Evolutionary conservation across 768 basidiomycete species (phyloP).

Genomic region (Russula griseocarnosa): DNA sequence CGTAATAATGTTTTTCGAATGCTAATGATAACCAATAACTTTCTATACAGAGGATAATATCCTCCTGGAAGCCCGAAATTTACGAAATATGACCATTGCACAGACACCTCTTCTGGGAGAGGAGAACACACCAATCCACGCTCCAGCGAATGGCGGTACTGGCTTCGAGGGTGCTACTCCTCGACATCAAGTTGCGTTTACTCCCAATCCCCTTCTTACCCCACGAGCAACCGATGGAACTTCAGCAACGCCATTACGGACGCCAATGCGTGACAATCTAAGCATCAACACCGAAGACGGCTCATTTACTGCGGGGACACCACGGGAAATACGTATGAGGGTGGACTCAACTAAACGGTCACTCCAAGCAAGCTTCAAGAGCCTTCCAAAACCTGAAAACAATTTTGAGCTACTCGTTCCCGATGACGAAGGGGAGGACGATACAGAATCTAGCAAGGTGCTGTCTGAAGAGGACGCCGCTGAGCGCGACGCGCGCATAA

Average conservation of each 20-base stretch:
- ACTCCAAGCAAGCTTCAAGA: slow-evolving; percentile 76
- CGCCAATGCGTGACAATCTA: slow-evolving; percentile 90
- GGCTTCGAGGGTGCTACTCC: slow-evolving; percentile 96
- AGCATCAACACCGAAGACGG: slow-evolving; percentile 77
- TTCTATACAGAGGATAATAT: slow-evolving; percentile 82
- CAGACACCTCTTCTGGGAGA: slow-evolving; percentile 96
- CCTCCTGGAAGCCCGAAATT: slow-evolving; percentile 89
- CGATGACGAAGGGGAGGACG: slow-evolving; percentile 70
- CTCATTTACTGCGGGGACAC: slow-evolving; percentile 58
- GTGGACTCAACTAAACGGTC: slow-evolving; percentile 64
- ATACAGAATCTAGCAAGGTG: slow-evolving; percentile 35
- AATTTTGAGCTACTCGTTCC: slow-evolving; percentile 94
- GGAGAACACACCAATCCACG: slow-evolving; percentile 93
- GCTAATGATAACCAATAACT: slow-evolving; percentile 15
- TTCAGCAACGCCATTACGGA: slow-evolving; percentile 79
- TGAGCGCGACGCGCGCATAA: slow-evolving; percentile 77
- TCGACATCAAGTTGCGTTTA: slow-evolving; percentile 83
- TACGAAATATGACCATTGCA: slow-evolving; percentile 86
- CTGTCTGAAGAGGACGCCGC: slow-evolving; percentile 83
- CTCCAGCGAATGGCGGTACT: slow-evolving; percentile 67
- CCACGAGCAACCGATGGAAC: slow-evolving; percentile 46
- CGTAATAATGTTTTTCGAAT: background rate
- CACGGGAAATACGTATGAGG: slow-evolving; percentile 67
- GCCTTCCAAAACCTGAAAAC: slow-evolving; percentile 88
- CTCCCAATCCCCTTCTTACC: slow-evolving; percentile 94